Evolutionary conservation across 441 rosid genomes (phyloP), one percentile per base, ranked within the genome.

Genomic region (Cnidoscolus chayamansa): DNA sequence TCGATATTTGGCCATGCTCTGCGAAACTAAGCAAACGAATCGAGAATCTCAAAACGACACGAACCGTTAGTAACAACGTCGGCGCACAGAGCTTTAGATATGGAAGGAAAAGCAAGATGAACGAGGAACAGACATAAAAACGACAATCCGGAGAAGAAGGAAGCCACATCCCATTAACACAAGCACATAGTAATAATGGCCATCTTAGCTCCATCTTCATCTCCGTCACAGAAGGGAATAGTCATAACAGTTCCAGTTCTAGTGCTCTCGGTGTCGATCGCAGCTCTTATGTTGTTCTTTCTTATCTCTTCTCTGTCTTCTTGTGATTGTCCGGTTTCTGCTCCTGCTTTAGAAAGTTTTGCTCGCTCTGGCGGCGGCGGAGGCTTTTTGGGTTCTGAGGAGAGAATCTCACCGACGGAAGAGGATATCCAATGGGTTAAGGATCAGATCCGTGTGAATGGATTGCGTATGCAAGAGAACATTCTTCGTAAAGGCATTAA

Each of bases 401-500:
- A 80, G 72, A 81, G 81, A 83, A 74, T 83, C 58, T 87, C 86
- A 0, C 17, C 89, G 74, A 82, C 87, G 8, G 55, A 72, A 47
- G 89, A 86, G 72, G 97, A 92, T 74, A 74, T 94, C 0, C 81
- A 87, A 58, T 94, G 99, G 99, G 85, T 90, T 32, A 86, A 77
- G 80, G 90, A 86, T 84, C 98, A 89, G 92, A 92, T 92, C 89
- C 86, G 82, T 70, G 77, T 56, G 35, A 94, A 94, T 55, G 99
- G 99, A n/a, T 78, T 94, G 76, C 99, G 83, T 74, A 90, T 94
- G 99, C 93, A 82, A 72, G 89, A 87, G 15, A 94, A 90, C 82
- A 93, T 90, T 76, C 89, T 94, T 11, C 85, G 99, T 5, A 94
- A 94, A 74, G 99, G 98, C 63, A 94, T 94, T 35, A 94, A 92